phyloP scores from a whole-genome alignment of 352 stramenopile species.

The Pythium monospermum region DNA sequence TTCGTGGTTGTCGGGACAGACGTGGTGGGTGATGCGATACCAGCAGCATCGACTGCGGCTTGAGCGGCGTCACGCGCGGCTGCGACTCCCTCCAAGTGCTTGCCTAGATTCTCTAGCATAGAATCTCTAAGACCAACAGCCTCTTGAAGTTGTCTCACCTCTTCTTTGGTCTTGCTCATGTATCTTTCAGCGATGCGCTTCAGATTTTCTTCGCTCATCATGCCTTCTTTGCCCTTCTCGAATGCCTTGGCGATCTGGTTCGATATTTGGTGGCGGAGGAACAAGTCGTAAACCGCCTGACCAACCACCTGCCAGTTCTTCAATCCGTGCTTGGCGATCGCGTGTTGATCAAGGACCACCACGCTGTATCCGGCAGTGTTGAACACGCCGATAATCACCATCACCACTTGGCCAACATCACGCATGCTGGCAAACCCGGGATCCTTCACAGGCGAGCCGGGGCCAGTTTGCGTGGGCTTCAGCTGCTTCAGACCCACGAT shows the following conservation, averaged over 20 bases:
- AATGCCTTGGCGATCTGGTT: not conserved
- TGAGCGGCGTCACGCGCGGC: too few species aligned
- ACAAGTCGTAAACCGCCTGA: slow-evolving; percentile 10
- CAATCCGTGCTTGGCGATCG: not conserved
- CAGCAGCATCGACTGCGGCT: too few species aligned
- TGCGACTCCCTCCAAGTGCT: not conserved
- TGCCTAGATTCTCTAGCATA: not conserved
- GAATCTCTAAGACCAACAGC: not conserved
- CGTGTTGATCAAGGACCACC: not conserved
- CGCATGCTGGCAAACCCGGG: slow-evolving; percentile 5
- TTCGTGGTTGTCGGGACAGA: not conserved
- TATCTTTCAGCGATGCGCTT: not conserved
- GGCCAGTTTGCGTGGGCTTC: not conserved
- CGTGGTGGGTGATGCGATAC: too few species aligned
- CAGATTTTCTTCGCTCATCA: not conserved
- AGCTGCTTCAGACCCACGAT: slow-evolving; percentile 5
- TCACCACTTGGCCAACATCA: not conserved
- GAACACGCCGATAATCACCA: slow-evolving; percentile 7
- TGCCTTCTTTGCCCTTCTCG: too few species aligned
- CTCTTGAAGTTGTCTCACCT: not conserved
- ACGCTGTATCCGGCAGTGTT: slow-evolving; percentile 11
- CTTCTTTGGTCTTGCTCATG: not conserved
- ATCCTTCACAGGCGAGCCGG: not conserved
- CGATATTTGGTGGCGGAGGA: slow-evolving; percentile 4
- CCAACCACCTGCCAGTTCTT: not conserved